Evolutionary conservation across 1,284 basidiomycete genomes (phyloP).

Genomic region (Heliocybe sulcata): DNA sequence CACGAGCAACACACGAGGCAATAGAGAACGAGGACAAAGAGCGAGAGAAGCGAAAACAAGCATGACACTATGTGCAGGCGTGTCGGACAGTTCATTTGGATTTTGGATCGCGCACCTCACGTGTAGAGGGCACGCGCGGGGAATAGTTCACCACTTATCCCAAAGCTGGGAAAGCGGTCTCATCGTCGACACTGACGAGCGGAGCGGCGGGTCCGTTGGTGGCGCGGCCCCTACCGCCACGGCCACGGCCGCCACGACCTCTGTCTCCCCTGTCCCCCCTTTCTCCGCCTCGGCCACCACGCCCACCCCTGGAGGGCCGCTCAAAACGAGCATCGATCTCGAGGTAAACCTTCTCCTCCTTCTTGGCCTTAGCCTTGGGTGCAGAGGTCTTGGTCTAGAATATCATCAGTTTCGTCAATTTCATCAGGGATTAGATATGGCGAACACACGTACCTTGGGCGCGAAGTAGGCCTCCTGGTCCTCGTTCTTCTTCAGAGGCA

Average conservation of each 20-base stretch:
- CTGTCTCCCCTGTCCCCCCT: slow-evolving; percentile 32
- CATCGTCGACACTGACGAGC: slow-evolving; percentile 65
- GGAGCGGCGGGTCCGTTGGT: slow-evolving; percentile 24
- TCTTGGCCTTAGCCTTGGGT: slow-evolving; percentile 61
- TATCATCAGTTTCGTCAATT: slow-evolving; percentile 1
- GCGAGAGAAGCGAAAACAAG: neutral
- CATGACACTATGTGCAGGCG: neutral
- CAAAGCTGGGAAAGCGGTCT: slow-evolving; percentile 80
- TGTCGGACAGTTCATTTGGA: neutral
- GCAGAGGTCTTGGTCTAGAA: slow-evolving; percentile 42
- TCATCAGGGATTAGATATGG: slow-evolving; percentile 5
- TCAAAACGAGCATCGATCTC: slow-evolving; percentile 77
- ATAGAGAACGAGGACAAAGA: neutral
- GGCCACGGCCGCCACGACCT: slow-evolving; percentile 31
- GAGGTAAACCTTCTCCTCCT: slow-evolving; percentile 72
- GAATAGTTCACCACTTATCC: slow-evolving; percentile 29
- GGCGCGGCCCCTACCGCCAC: slow-evolving; percentile 26
- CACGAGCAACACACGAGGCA: neutral
- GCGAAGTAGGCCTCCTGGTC: slow-evolving; percentile 65
- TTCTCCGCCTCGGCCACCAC: slow-evolving; percentile 33
- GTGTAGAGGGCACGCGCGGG: neutral
- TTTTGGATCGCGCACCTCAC: neutral
- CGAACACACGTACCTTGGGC: slow-evolving; percentile 50
- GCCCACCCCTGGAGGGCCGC: slow-evolving; percentile 55
- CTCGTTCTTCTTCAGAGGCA: slow-evolving; percentile 51